phyloP scores from a whole-genome alignment of 306 rosid genomes.

The Sicyos baderoa region DNA sequence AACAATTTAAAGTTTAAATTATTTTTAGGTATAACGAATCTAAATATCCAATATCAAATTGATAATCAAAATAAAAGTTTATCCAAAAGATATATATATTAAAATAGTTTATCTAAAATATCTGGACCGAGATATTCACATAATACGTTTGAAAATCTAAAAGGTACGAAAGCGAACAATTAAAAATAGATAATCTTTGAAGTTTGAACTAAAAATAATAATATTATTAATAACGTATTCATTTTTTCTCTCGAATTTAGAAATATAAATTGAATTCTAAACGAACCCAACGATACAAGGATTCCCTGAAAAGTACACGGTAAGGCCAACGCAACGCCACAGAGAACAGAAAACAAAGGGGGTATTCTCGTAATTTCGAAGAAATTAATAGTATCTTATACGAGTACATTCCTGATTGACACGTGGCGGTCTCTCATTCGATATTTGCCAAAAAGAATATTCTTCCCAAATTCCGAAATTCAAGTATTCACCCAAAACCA shows the following conservation, averaged over 20 bases:
- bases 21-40: no score
- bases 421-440: conserved; percentile 11
- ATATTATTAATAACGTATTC: no score
- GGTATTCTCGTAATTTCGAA: background rate
- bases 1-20: no score
- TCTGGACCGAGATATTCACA: no score
- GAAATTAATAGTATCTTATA: background rate
- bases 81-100: no score
- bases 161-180: no score
- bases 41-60: no score
- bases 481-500: no score
- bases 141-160: no score
- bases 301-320: background rate
- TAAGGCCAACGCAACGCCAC: background rate
- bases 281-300: background rate
- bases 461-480: background rate
- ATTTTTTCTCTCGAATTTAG: background rate
- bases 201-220: background rate
- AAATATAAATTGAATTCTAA: background rate
- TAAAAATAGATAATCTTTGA: background rate
- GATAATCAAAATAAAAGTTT: no score
- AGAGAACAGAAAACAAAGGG: background rate
- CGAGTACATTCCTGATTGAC: background rate
- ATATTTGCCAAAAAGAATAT: background rate
- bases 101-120: no score